Base-by-base conservation (phyloP, 2,329 filamentous ascomycete genomes). In the Fusarium sp. region DNA sequence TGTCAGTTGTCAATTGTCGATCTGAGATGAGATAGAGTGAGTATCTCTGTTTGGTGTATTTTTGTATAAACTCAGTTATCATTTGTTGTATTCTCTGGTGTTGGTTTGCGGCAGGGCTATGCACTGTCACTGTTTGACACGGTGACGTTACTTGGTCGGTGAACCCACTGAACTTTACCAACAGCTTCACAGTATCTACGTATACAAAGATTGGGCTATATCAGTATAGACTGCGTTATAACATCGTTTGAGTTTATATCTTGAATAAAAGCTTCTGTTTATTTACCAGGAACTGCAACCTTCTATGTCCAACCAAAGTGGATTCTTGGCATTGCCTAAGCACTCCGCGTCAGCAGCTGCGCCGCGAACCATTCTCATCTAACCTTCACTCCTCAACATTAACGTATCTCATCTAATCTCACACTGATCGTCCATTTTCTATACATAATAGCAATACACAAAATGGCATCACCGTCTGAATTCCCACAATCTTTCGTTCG, bases 401-500 rank as follows among this genome's bases (percentile, higher is more conserved):
- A 31, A 13, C 29, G 8, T 37, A 56, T 37, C 40, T 59, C 52
- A 36, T 43, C 42, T n/a, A 47, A 41, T 18, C 37, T 20, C 11
- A 20, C 17, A 14, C 14, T 11, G 33, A 23, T 37, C n/a, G 17
- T 39, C 11, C 25, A 25, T 25, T 25, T 25, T 25, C n/a, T n/a
- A n/a, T n/a, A n/a, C n/a, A 25, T 4, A 4, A 14, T 25, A 43
- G 5, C n/a, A 37, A 4, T 11, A 4, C 6, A n/a, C 0, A 21
- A 25, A 27, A 72, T 73, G 71, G 3, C 63, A 6, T 21, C 48
- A 8, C 15, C 66, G 2, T 5, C 39, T 18, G 63, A 67, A 6
- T 80, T 82, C n/a, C 80, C 80, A 0, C 53, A 74, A 14, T 77
- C 76, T 0, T 82, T 82, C 55, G 68, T 80, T 4, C 67, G 72